Evolutionary conservation across 2,329 filamentous ascomycete species (phyloP), one percentile per base, ranked within the genome.

Genomic region (Sclerotinia subarctica): DNA sequence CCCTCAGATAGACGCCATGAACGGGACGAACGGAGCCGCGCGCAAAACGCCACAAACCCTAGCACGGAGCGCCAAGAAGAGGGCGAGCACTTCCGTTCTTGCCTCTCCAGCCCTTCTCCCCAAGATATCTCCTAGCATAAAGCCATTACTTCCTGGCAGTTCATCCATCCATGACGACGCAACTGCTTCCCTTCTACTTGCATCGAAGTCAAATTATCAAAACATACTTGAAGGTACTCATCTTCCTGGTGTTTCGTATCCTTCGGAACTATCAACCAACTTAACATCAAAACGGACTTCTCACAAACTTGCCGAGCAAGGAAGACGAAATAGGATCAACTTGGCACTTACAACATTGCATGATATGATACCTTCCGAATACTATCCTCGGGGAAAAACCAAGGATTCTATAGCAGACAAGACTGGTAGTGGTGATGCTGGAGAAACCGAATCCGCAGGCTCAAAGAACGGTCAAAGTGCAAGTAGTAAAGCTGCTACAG

Each of bases 261-360:
- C 94, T 0, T 93, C 91, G 73, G 92, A 94, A 64, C 84, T 99
- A 53, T 96, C 94, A 8, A 96, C 94, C 29, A 97, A 97, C 72
- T 82, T 99, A 35, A 97, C 94, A 0, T 97, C 93, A 3, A 99
- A 99, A 81, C 90, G 94, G 65, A 98, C 95, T 2, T 97, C 93
- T 54, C 95, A 99, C 81, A 99, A 99, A 80, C 92, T 99, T 72
- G 95, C 95, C 24, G 95, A 99, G 80, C 95, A 99, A 81, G 95
- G 95, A 8, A 88, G 95, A 59, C 85, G 95, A 69, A 98, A 99
- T 77, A 88, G 95, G 59, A 98, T 99, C 80, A 99, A 99, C 78
- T 91, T 89, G 66, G 95, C 95, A 0, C 82, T 99, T 29, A 92
- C 94, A 74, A 91, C 97, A 78, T 97, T 99, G 13, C 44, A 60